Evolutionary conservation across 2,329 filamentous ascomycete species (phyloP).

Genomic region (Diaporthe eres): DNA sequence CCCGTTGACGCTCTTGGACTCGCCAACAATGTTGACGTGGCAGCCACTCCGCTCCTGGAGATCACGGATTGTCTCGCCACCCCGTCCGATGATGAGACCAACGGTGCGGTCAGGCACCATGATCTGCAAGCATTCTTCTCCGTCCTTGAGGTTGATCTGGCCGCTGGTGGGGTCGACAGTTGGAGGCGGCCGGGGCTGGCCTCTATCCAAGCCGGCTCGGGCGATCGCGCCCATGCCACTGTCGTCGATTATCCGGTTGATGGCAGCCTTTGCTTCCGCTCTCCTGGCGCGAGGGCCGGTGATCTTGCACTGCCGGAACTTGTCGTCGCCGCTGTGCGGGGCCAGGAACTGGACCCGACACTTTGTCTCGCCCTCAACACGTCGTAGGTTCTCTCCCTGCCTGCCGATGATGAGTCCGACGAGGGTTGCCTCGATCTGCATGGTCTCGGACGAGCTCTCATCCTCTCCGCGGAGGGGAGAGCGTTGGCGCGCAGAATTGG

Average conservation of each 20-base stretch:
- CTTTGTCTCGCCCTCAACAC: constrained; percentile 85
- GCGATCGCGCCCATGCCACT: constrained; percentile 73
- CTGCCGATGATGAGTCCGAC: constrained; percentile 93
- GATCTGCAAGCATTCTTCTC: constrained; percentile 89
- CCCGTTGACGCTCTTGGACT: constrained; percentile 93
- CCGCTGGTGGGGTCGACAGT: constrained; percentile 35
- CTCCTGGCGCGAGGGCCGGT: constrained; percentile 80
- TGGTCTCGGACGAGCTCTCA: constrained; percentile 80
- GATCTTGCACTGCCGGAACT: constrained; percentile 88
- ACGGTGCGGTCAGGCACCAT: constrained; percentile 96
- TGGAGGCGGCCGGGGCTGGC: constrained; percentile 50
- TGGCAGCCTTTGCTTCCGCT: constrained; percentile 84
- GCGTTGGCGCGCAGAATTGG: constrained; percentile 67
- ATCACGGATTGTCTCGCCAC: constrained; percentile 92
- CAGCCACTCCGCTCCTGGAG: constrained; percentile 93
- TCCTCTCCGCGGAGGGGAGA: constrained; percentile 71
- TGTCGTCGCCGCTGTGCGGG: constrained; percentile 77
- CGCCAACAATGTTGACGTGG: constrained; percentile 94
- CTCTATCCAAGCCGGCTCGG: constrained; percentile 63
- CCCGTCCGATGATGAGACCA: constrained; percentile 92
- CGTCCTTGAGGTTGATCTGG: constrained; percentile 74
- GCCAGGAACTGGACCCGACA: constrained; percentile 92
- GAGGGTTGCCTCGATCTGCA: constrained; percentile 87
- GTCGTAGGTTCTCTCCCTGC: constrained; percentile 88
- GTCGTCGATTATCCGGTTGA: constrained; percentile 90